Percentiles rank a stretch among this genome's conserved stretches.
Evolutionary conservation across 306 rosid genomes (phyloP).

Genomic region (Bauhinia variegata): DNA sequence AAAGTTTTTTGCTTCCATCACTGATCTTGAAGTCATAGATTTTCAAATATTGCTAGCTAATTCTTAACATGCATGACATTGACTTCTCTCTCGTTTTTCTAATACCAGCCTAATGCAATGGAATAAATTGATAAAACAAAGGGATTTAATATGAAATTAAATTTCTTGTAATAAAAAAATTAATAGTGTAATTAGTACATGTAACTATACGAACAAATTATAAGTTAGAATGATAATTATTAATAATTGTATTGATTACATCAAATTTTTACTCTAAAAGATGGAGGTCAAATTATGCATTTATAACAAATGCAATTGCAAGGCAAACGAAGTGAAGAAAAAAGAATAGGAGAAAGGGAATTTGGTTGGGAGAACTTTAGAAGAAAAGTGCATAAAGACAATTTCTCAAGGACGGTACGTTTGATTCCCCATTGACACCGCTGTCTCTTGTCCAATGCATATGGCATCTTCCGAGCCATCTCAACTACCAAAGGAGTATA

Average conservation of each 20-base stretch:
- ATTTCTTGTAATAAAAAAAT: too few species aligned
- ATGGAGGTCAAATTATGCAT: too few species aligned
- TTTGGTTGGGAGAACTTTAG: conserved; percentile 35
- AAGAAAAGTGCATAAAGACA: conserved; percentile 35
- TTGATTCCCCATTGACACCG: conserved; percentile 73
- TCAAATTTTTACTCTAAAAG: too few species aligned
- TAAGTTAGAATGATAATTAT: too few species aligned
- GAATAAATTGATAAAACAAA: conserved; percentile 4
- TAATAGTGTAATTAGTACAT: too few species aligned
- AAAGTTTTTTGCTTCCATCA: too few species aligned
- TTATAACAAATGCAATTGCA: neutral
- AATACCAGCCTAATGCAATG: conserved; percentile 15
- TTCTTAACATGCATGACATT: conserved; percentile 27
- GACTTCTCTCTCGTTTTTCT: conserved; percentile 4
- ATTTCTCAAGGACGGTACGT: conserved; percentile 64
- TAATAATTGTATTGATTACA: too few species aligned
- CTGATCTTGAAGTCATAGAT: neutral
- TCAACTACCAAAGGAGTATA: conserved; percentile 55
- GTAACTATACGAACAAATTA: too few species aligned
- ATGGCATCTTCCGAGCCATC: conserved; percentile 68
- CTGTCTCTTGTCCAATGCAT: conserved; percentile 65
- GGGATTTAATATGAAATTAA: too few species aligned
- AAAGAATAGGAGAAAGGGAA: conserved; percentile 38
- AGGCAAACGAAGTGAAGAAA: conserved; percentile 21
- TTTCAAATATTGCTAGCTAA: conserved; percentile 22